Evolutionary conservation across 768 basidiomycete species (phyloP), one percentile per base, ranked within the genome.

Genomic region (Pulveroboletus sp.): DNA sequence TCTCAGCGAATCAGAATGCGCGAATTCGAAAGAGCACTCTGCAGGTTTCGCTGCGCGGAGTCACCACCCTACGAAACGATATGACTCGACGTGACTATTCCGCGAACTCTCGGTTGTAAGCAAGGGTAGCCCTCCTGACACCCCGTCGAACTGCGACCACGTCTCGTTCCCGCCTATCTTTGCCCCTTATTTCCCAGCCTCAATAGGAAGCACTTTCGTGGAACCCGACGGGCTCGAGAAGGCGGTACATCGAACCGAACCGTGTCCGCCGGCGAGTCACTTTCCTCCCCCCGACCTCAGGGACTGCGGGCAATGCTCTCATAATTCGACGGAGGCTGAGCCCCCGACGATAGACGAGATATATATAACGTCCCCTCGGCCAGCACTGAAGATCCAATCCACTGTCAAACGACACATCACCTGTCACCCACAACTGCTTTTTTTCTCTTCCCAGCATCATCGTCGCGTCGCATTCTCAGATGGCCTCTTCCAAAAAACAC

Each of bases 291-390:
- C 39, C 20, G 24, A 29, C 31, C 24, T 37, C 49, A 54, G 59
- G 52, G 34, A 45, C 61, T 11, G 54, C 61, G 63, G n/a, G 63
- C 64, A 57, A 59, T 66, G 63, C 62, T 16, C 54, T n/a, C 47
- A 46, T 59, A 47, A 53, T 36, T 30, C 26, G 27, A 45, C 41
- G 52, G 57, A 59, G 64, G 63, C 64, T 51, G 64, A 59, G 59
- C 49, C 53, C 62, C 53, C 55, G 57, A 61, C 61, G 51, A 45
- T 41, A 53, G 26, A 35, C 32, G 10, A 32, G 30, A 24, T 23
- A 13, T 56, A 60, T 62, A 63, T 61, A 60, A 46, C 45, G 27
- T 13, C 35, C 43, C 44, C 41, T 16, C 20, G 22, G 24, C 47
- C 46, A 42, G 42, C 52, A 16, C 22, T 44, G 30, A 3, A 41